phyloP scores from a whole-genome alignment of 2,329 filamentous ascomycete species.

The Sporothrix variecibatus region DNA sequence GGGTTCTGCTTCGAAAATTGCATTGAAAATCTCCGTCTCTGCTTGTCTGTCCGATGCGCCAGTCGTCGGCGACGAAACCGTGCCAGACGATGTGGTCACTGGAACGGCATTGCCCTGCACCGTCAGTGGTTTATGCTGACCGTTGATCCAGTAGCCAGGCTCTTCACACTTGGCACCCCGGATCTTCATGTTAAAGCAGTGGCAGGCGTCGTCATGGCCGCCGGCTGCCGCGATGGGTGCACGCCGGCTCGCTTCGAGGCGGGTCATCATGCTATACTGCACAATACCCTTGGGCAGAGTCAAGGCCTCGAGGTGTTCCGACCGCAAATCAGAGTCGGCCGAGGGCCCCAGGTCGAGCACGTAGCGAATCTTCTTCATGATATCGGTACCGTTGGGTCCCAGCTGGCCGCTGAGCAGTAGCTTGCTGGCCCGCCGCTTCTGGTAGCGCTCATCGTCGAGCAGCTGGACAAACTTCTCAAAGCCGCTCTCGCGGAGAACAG shows the following conservation, averaged over 20 bases:
- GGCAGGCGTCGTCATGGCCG: slow-evolving; percentile 48
- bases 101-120: background rate
- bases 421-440: background rate
- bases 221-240: slow-evolving; percentile 35
- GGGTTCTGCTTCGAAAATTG: background rate
- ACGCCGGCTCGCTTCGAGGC: background rate
- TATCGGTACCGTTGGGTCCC: background rate
- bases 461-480: slow-evolving; percentile 27
- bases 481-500: slow-evolving; percentile 27
- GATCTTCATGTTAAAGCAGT: slow-evolving; percentile 33
- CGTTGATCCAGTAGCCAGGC: slow-evolving; percentile 9
- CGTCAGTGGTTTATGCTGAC: background rate
- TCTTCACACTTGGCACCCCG: background rate
- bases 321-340: slow-evolving; percentile 26
- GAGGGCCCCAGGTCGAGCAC: slow-evolving; percentile 32
- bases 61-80: background rate
- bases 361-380: slow-evolving; percentile 33
- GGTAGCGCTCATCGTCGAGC: slow-evolving; percentile 29
- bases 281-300: slow-evolving; percentile 31
- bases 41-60: background rate
- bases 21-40: background rate
- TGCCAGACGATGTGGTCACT: background rate
- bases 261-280: slow-evolving; percentile 28
- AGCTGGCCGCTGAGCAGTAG: slow-evolving; percentile 19
- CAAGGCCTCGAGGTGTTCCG: slow-evolving; percentile 31